These are phyloP conservation scores for Microdochium paspali DNA, from an alignment of 2,329 filamentous ascomycete species.

Conservation along the genomic window DNA sequence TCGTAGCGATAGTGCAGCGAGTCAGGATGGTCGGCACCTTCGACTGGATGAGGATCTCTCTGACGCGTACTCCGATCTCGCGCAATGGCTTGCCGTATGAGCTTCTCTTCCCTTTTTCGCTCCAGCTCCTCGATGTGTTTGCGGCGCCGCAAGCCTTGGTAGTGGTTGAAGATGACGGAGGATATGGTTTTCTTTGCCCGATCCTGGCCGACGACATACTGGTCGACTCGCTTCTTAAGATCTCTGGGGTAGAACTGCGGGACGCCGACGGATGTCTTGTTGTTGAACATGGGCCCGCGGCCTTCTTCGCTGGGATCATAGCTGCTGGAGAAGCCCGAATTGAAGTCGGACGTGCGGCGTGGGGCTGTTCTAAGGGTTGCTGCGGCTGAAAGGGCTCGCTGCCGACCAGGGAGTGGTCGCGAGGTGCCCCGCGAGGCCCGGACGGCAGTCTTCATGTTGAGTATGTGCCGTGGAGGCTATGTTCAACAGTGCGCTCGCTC, in stretches of 20 bases:
- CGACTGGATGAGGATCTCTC: slow-evolving; percentile 60
- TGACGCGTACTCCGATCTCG: slow-evolving; percentile 54
- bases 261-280: slow-evolving; percentile 47
- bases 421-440: not conserved
- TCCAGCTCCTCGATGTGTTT: slow-evolving; percentile 67
- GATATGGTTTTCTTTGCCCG: slow-evolving; percentile 90
- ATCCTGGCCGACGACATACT: slow-evolving; percentile 94
- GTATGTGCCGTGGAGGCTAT: too few relatives aligned
- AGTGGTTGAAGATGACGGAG: slow-evolving; percentile 92
- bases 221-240: slow-evolving; percentile 85
- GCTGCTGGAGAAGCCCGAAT: slow-evolving; percentile 47
- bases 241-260: slow-evolving; percentile 55
- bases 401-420: not conserved
- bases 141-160: slow-evolving; percentile 74
- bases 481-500: too few relatives aligned
- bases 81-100: slow-evolving; percentile 60
- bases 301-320: slow-evolving; percentile 48
- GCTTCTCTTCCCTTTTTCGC: slow-evolving; percentile 48
- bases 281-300: slow-evolving; percentile 51
- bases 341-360: slow-evolving; percentile 38
- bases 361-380: slow-evolving; percentile 16
- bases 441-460: not conserved
- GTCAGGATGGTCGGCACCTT: slow-evolving; percentile 48
- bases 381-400: slow-evolving; percentile 19
- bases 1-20: slow-evolving; percentile 16